Base-by-base conservation (phyloP, 305 asterid genomes). In the Andrographis paniculata region DNA sequence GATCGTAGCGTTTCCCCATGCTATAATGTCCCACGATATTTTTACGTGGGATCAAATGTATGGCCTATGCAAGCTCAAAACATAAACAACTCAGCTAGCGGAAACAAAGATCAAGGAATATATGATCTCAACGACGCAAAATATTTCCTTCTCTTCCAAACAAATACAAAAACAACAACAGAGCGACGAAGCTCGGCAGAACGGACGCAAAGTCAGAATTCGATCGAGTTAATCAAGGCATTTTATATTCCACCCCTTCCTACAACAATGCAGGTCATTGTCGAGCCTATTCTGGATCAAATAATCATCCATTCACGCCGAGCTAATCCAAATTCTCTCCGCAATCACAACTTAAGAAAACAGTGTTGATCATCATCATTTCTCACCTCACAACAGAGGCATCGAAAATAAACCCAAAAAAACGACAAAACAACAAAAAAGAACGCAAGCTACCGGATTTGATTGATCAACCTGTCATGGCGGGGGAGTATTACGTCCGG, bases 371-470 rank as follows among this genome's bases (percentile, higher is more conserved):
- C 46, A 55, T 63, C 11, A 52, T 53, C 52, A 65, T 59, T 35
- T 33, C 71, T 63, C 59, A 71, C 74, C 74, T 55, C 59, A 31
- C 11, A 31, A 64, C 21, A 18, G 13, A 66, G 51, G 56, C 46
- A 55, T 60, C 58, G 19, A 27, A 20, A 38, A 57, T 23, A 50
- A 24, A 47, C 51, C 50, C 61, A 13, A 33, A 10, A 33, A 33
- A 33, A 24, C 8, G 30, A 33, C n/a, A n/a, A n/a, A n/a, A n/a
- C n/a, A n/a, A n/a, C n/a, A n/a, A n/a, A n/a, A n/a, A n/a, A n/a
- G n/a, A n/a, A n/a, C n/a, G n/a, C n/a, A n/a, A 33, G 12, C 13
- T 2, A 4, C 38, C 38, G 4, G 53, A 48, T 66, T 44, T 40
- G 61, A 56, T 53, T 57, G 65, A 56, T 61, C 63, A 53, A 50